A percentile compares a stretch with the other conserved stretches of the same genome.
phyloP scores from a whole-genome alignment of 495 filamentous ascomycete genomes.

The Xylaria nigripes region DNA sequence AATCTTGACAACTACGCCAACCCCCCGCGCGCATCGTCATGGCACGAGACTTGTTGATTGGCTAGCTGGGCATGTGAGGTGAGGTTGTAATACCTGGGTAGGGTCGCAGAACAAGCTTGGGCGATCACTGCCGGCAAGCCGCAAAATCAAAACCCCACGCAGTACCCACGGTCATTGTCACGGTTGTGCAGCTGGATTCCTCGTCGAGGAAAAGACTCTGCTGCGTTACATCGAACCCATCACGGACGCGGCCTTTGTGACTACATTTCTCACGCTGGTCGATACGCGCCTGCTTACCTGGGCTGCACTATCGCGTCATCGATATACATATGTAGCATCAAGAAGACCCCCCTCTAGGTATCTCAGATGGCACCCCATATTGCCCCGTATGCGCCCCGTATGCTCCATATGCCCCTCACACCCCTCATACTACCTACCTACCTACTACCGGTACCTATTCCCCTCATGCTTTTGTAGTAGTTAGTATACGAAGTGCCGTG shows the following conservation, averaged over 20 bases:
- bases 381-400: not conserved
- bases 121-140: slow-evolving; percentile 13
- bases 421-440: not conserved
- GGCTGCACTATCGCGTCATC: not conserved
- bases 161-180: not conserved
- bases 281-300: not conserved
- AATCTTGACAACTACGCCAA: not conserved
- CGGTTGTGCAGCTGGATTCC: slow-evolving; percentile 11
- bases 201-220: slow-evolving; percentile 3
- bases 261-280: slow-evolving; percentile 7
- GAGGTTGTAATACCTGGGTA: not conserved
- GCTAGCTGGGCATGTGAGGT: slow-evolving; percentile 9
- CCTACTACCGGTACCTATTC: too few relatives aligned
- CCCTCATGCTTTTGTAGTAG: not conserved
- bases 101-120: slow-evolving; percentile 8
- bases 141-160: slow-evolving; percentile 5
- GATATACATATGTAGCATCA: not conserved
- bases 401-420: not conserved
- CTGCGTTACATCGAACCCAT: slow-evolving; percentile 11
- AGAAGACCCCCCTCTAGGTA: slow-evolving; percentile 1
- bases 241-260: slow-evolving; percentile 11
- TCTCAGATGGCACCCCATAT: not conserved
- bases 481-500: too few relatives aligned
- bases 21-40: not conserved
- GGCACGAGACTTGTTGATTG: slow-evolving; percentile 10